Conservation (phyloP, 352 stramenopile genomes). For the Phytophthora cryptogea region DNA sequence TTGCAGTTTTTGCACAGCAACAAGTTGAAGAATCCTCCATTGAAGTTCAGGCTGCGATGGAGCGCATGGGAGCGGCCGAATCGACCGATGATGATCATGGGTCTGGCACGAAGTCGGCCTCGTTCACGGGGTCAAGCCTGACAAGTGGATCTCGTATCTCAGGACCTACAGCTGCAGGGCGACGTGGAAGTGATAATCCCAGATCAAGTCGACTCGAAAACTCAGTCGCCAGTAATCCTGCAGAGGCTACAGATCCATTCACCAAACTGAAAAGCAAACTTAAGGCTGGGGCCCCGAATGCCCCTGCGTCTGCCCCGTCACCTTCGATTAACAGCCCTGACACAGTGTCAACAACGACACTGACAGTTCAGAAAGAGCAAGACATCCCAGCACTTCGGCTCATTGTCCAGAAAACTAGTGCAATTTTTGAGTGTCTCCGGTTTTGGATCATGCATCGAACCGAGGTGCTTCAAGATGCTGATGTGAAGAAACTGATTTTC, state of each 20-base stretch:
- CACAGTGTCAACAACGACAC: slow-evolving; percentile 9
- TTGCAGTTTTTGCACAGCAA: slow-evolving; percentile 85
- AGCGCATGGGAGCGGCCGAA: slow-evolving; percentile 43
- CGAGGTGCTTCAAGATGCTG: slow-evolving; percentile 71
- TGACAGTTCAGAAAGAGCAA: slow-evolving; percentile 37
- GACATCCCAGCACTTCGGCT: slow-evolving; percentile 73
- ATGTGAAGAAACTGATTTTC: slow-evolving; percentile 87
- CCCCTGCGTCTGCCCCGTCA: slow-evolving; percentile 44
- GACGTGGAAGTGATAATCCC: slow-evolving; percentile 53
- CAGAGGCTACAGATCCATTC: slow-evolving; percentile 53
- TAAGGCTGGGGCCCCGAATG: slow-evolving; percentile 35
- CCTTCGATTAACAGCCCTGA: slow-evolving; percentile 34
- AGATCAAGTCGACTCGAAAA: slow-evolving; percentile 48
- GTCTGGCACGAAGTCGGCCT: slow-evolving; percentile 32
- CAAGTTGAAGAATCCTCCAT: slow-evolving; percentile 89
- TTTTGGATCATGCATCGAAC: slow-evolving; percentile 86
- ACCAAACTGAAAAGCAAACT: slow-evolving; percentile 82
- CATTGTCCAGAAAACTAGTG: slow-evolving; percentile 84
- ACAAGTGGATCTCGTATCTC: slow-evolving; percentile 23
- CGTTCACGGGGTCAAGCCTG: slow-evolving; percentile 38
- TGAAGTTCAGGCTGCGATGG: slow-evolving; percentile 82
- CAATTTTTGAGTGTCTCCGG: slow-evolving; percentile 86
- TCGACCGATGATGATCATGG: slow-evolving; percentile 14
- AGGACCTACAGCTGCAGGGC: slow-evolving; percentile 16
- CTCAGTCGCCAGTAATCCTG: slow-evolving; percentile 24